Evolutionary conservation across 345 rosid genomes (phyloP).

Genomic region (Leavenworthia alabamica): DNA sequence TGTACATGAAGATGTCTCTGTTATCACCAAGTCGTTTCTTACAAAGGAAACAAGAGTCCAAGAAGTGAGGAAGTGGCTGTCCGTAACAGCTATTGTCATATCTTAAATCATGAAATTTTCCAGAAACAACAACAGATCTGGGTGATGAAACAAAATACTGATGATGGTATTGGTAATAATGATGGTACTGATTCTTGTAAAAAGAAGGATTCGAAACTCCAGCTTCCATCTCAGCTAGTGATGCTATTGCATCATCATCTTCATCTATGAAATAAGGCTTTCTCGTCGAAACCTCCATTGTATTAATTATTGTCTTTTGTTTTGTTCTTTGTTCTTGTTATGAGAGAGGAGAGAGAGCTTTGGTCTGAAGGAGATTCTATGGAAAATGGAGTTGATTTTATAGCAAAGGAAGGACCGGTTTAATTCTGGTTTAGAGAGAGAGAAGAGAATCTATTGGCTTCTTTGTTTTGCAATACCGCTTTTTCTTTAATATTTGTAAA

Average conservation of each 20-base stretch:
- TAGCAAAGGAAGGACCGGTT: slow-evolving; percentile 24
- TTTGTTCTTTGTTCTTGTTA: background rate
- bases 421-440: slow-evolving; percentile 20
- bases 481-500: slow-evolving; percentile 3
- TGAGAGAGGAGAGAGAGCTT: slow-evolving; percentile 7
- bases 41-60: slow-evolving; percentile 64
- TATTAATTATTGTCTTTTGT: no score
- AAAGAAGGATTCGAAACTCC: slow-evolving; percentile 36
- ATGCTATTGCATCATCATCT: slow-evolving; percentile 16
- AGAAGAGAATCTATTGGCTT: slow-evolving; percentile 29
- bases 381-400: slow-evolving; percentile 19
- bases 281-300: slow-evolving; percentile 22
- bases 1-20: slow-evolving; percentile 84
- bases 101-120: slow-evolving; percentile 50
- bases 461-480: slow-evolving; percentile 24
- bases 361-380: slow-evolving; percentile 18
- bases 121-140: slow-evolving; percentile 28
- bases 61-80: slow-evolving; percentile 48
- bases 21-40: slow-evolving; percentile 57
- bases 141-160: slow-evolving; percentile 41
- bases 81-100: slow-evolving; percentile 29
- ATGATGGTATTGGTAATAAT: slow-evolving; percentile 17
- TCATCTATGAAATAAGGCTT: slow-evolving; percentile 28
- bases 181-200: slow-evolving; percentile 18
- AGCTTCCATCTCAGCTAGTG: slow-evolving; percentile 24